A percentile compares a stretch with the other conserved stretches of the same genome.
These are phyloP conservation scores for Beta corolliflora DNA, from an alignment of 179 eudicot species.

Conservation along the genomic window DNA sequence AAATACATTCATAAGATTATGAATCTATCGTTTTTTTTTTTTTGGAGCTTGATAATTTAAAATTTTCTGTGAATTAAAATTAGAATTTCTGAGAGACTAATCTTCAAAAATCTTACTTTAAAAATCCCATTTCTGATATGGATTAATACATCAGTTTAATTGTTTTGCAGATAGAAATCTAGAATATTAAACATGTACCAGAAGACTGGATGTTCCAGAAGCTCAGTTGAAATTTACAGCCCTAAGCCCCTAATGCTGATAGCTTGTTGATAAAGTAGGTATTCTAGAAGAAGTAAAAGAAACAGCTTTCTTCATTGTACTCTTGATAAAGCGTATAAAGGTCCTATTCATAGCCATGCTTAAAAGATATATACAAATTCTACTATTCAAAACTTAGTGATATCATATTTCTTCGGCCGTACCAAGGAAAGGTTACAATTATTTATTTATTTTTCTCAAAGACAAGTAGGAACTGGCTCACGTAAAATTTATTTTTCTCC, in stretches of 20 bases:
- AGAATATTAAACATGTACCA: background rate
- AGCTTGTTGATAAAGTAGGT: slow-evolving; percentile 1
- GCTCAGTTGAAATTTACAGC: background rate
- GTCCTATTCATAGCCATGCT: background rate
- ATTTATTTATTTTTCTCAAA: background rate
- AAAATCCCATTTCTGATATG: background rate
- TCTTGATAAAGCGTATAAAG: background rate
- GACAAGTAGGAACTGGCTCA: background rate
- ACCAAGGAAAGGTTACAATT: background rate
- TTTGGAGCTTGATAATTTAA: no score
- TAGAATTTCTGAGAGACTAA: background rate
- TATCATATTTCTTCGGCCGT: background rate
- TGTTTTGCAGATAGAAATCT: background rate
- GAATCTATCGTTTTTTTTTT: no score
- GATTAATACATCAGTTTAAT: background rate
- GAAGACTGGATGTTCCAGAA: background rate
- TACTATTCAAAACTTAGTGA: background rate
- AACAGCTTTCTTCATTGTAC: background rate
- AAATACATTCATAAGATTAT: no score
- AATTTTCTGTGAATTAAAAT: background rate
- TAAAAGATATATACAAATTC: background rate
- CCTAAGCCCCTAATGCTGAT: background rate
- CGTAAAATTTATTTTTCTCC: background rate
- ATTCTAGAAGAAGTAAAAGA: background rate
- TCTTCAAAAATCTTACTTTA: background rate